A percentile compares a stretch with the other conserved stretches of the same genome.
These are phyloP conservation scores for Leucocoprinus gongylophorus DNA, from an alignment of 1,284 basidiomycete genomes.

Conservation along the genomic window DNA sequence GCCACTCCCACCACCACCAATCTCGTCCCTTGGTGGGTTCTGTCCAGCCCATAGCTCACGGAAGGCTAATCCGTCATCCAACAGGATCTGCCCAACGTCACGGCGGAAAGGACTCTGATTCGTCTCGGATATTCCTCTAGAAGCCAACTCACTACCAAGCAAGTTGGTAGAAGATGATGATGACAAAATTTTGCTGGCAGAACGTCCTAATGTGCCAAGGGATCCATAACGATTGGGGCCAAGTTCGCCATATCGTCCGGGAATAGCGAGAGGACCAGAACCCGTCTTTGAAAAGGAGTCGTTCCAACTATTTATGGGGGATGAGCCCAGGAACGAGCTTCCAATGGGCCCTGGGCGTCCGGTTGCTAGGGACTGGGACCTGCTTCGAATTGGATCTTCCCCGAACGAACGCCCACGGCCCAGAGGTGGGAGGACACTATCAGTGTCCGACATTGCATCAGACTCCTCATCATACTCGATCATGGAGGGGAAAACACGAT, in stretches of 20 bases:
- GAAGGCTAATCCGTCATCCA: constrained; percentile 62
- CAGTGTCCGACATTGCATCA: constrained; percentile 43
- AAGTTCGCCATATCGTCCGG: constrained; percentile 47
- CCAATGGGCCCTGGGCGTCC: constrained; percentile 46
- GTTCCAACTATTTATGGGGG: constrained; percentile 48
- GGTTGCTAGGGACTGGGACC: constrained; percentile 67
- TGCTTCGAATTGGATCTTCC: constrained; percentile 57
- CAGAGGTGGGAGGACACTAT: constrained; percentile 44
- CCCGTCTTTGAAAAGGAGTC: constrained; percentile 33
- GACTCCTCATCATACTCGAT: constrained; percentile 31
- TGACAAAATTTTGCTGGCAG: constrained; percentile 39
- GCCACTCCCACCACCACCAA: constrained; percentile 58
- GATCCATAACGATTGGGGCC: constrained; percentile 58
- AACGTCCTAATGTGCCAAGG: constrained; percentile 49
- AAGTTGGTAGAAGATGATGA: constrained; percentile 37
- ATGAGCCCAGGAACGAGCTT: constrained; percentile 33
- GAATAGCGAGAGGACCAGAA: constrained; percentile 48
- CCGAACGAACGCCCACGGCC: constrained; percentile 50
- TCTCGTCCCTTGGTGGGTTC: constrained; percentile 54
- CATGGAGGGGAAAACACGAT: constrained; percentile 41
- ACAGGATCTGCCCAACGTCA: constrained; percentile 68
- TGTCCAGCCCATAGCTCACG: constrained; percentile 65
- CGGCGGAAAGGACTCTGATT: constrained; percentile 78
- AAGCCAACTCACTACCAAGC: constrained; percentile 45
- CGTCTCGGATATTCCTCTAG: constrained; percentile 20